These are phyloP conservation scores for Amanita rubescens DNA, from an alignment of 768 basidiomycete species.

Conservation along the genomic window DNA sequence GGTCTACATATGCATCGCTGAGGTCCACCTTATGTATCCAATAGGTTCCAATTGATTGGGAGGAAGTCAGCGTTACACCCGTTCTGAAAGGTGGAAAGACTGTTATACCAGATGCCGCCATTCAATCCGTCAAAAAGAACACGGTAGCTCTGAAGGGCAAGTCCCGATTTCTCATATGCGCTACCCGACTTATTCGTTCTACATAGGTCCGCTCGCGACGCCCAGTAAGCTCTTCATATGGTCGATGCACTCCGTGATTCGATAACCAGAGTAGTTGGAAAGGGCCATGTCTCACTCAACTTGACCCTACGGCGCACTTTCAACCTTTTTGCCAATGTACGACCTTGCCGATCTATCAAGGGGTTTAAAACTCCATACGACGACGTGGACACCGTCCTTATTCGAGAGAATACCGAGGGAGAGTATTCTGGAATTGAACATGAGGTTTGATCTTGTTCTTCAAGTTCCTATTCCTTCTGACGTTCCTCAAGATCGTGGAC, in stretches of 20 bases:
- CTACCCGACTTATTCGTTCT: background rate
- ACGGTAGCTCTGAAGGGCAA: constrained; percentile 95
- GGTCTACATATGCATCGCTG: background rate
- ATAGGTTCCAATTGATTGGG: constrained; percentile 98
- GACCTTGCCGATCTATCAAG: constrained; percentile 91
- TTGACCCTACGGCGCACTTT: constrained; percentile 95
- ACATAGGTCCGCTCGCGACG: constrained; percentile 85
- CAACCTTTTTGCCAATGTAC: constrained; percentile 97
- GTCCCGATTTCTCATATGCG: constrained; percentile 11
- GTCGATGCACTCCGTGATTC: background rate
- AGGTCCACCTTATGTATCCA: constrained; percentile 4
- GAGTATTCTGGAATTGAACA: constrained; percentile 99
- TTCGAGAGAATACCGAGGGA: constrained; percentile 99
- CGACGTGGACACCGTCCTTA: constrained; percentile 95
- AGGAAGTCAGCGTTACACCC: constrained; percentile 96
- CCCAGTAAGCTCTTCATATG: constrained; percentile 60
- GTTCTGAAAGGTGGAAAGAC: constrained; percentile 93
- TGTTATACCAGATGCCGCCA: constrained; percentile 89
- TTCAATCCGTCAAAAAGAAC: constrained; percentile 90
- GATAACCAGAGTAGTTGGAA: constrained; percentile 63
- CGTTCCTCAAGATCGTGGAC: constrained; percentile 66
- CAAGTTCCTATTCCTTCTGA: constrained; percentile 4
- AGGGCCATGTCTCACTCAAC: constrained; percentile 98
- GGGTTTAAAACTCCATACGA: constrained; percentile 99
- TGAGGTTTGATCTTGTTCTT: constrained; percentile 49